Conservation (phyloP, 805 yeast genomes). For the Saccharomycopsis fermentans region DNA sequence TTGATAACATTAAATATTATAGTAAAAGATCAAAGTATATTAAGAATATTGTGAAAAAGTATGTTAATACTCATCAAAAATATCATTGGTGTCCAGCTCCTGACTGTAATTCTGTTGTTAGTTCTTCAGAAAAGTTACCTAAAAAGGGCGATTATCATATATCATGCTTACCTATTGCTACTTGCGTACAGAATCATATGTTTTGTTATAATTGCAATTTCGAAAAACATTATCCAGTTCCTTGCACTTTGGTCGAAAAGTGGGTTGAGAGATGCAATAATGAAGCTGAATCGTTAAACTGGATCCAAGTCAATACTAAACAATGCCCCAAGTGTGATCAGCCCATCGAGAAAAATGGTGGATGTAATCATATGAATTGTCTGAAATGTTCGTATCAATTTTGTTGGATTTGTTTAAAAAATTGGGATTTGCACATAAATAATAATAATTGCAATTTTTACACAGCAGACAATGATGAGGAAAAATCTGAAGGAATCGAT, state of each 20-base stretch:
- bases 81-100: conserved; percentile 80
- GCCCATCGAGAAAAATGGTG: conserved; percentile 86
- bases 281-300: conserved; percentile 79
- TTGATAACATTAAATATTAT: conserved; percentile 11
- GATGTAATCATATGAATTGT: conserved; percentile 95
- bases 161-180: conserved; percentile 51
- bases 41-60: conserved; percentile 28
- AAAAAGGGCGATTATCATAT: conserved; percentile 22
- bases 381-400: conserved; percentile 66
- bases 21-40: conserved; percentile 12
- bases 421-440: conserved; percentile 63
- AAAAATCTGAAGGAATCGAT: conserved; percentile 24
- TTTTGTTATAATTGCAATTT: conserved; percentile 72
- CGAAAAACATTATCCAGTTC: conserved; percentile 78
- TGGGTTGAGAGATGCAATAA: conserved; percentile 79
- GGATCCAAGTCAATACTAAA: conserved; percentile 81
- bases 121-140: conserved; percentile 26
- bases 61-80: conserved; percentile 39
- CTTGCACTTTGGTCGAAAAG: conserved; percentile 53
- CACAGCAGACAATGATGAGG: conserved; percentile 28
- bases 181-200: conserved; percentile 53
- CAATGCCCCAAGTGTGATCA: conserved; percentile 76
- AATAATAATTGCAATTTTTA: conserved; percentile 55
- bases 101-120: conserved; percentile 58
- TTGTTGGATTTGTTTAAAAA: conserved; percentile 86